phyloP scores from a whole-genome alignment of 352 stramenopile species.

The Phytophthora lateralis region DNA sequence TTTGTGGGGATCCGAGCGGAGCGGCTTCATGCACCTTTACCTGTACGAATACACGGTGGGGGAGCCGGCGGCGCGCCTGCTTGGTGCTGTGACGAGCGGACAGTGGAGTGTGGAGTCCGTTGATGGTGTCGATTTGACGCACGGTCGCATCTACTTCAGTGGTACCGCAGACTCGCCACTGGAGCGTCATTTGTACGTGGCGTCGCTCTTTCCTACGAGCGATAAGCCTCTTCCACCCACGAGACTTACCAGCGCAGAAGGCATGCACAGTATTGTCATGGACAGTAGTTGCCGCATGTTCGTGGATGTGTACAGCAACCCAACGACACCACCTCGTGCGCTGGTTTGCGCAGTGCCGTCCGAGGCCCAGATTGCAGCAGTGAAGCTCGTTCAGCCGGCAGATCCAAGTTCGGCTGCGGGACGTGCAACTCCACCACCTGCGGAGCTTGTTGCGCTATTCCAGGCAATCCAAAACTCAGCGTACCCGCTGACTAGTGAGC shows the following conservation, averaged over 20 bases:
- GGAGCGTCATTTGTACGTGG: constrained; percentile 93
- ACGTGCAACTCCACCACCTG: constrained; percentile 3
- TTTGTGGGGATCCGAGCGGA: constrained; percentile 94
- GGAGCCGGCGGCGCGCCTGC: constrained; percentile 38
- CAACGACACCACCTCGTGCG: constrained; percentile 66
- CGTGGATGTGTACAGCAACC: constrained; percentile 86
- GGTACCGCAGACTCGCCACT: constrained; percentile 87
- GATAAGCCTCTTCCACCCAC: constrained; percentile 52
- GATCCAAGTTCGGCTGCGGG: constrained; percentile 19
- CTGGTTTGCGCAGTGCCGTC: constrained; percentile 58
- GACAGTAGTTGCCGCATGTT: constrained; percentile 82
- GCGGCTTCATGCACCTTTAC: constrained; percentile 96
- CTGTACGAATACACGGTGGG: constrained; percentile 91
- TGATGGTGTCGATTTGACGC: constrained; percentile 77
- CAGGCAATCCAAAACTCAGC: constrained; percentile 45
- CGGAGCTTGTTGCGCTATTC: constrained; percentile 38
- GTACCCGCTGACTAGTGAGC: constrained; percentile 57
- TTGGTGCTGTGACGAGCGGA: constrained; percentile 71
- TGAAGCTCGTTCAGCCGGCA: constrained; percentile 23
- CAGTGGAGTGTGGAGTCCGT: constrained; percentile 84
- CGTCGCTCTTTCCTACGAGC: constrained; percentile 55
- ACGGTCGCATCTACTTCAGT: constrained; percentile 89
- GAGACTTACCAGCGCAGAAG: constrained; percentile 75
- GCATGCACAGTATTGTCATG: constrained; percentile 93
- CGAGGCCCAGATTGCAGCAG: constrained; percentile 39